Evolutionary conservation across 129 eudicot species (phyloP), one percentile per base, ranked within the genome.

Genomic region (Artemisia argyi): DNA sequence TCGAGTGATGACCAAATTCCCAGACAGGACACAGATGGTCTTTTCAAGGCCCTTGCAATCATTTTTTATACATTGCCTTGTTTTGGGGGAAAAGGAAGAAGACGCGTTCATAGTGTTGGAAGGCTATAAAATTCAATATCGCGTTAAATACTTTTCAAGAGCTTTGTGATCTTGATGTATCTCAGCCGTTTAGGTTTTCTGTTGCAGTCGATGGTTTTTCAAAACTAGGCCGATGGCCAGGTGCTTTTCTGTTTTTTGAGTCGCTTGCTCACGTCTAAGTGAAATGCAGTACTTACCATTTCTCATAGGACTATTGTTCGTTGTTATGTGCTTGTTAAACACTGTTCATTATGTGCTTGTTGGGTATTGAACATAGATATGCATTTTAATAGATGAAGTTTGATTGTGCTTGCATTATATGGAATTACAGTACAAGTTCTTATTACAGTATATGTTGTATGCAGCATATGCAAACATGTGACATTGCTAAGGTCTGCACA

Each of bases 31-130:
- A 2, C 16, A 49, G n/a, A 55, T 55, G 60, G 20, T 16, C 8
- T 24, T n/a, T 39, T 46, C 47, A 22, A 35, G 58, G 58, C 61
- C 47, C 12, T 2, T 11, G 1, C 62, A 30, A 14, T 5, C 55
- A 5, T 66, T 71, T 51, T 62, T 42, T 7, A 26, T 85, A 7
- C 82, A 78, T 54, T 56, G 66, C 69, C 22, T 85, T 14, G 53
- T 78, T 55, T 61, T 39, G 53, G 83, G 76, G 58, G 76, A 78
- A 52, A 56, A 42, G 30, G 82, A 81, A 42, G 79, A 72, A 14
- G 82, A 81, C 22, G 50, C 89, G 15, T 81, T 78, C 61, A 30
- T 85, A 46, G 82, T 85, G 59, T 15, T 81, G 70, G 81, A 75
- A 72, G 46, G 86, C 69, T 59, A 12, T 85, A 57, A 18, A 78